Base-by-base conservation (phyloP, 2,329 filamentous ascomycete genomes). In the Sclerotinia borealis region DNA sequence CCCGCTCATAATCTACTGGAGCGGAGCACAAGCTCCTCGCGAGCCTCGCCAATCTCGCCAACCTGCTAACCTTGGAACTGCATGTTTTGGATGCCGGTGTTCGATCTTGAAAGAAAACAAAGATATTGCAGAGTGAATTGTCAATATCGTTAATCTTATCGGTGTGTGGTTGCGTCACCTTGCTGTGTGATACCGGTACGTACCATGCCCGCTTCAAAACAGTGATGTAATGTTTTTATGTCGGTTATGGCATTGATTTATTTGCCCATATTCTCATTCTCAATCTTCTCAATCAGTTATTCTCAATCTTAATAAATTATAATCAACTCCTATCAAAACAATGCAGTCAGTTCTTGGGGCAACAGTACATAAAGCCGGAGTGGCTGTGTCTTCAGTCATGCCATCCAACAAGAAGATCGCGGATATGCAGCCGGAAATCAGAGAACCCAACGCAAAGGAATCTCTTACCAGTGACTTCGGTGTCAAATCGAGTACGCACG, bases 381-480 rank as follows among this genome's bases (percentile, higher is more conserved):
- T 68, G 29, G 67, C 69, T 17, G 64, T 72, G 25, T 58, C 65
- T 6, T 65, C 55, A 10, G 63, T 65, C 27, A 65, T 71, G 54
- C 64, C 66, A 27, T 63, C 64, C 45, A 73, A 72, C 64, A 70
- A 72, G 65, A 74, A 74, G 48, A 54, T 67, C 9, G 50, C 59
- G 11, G 68, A 72, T 29, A 65, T 73, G 64, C 67, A 69, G 62
- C 59, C 59, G 6, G 60, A 86, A 66, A 88, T 78, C 4, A 82
- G 85, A 61, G 81, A 91, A 72, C 80, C 85, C 2, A 77, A 82
- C 50, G 76, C 82, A 56, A 80, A 84, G 43, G 79, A 81, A 37
- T 80, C 83, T 45, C 84, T 92, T 68, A 93, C 91, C 0, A 88
- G 87, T 55, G 91, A 96, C 71, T 91, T 83, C 76, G 92, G 92